Evolutionary conservation across 1,284 basidiomycete species (phyloP), one percentile per base, ranked within the genome.

Genomic region (Entoloma clypeatum): DNA sequence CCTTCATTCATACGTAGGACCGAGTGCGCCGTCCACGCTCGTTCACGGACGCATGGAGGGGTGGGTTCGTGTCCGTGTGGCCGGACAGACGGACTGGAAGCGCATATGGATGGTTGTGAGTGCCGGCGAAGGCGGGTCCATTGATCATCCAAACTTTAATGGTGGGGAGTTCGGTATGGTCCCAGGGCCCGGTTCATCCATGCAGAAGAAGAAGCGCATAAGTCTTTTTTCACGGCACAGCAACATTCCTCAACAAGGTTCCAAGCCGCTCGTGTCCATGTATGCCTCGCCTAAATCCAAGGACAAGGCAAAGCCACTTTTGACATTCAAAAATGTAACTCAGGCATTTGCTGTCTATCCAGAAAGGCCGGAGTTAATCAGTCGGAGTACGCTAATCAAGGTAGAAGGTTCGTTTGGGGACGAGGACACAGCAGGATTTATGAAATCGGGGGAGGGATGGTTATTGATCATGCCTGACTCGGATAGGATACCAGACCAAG

Each of bases 21-120:
- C 77, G 41, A 80, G 86, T 49, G 70, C 79, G 1, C 76, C 74
- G 5, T 72, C 79, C 0, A 79, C 86, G 1, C 72, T 94, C 2
- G 61, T 75, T 9, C 77, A 78, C 36, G 88, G 90, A 8, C 78
- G 76, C 47, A 78, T 93, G 69, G 94, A 98, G 61, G 94, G 94
- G 3, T 95, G 91, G 89, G 88, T 93, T 27, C 81, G 88, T 50
- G 80, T 94, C 18, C 83, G 96, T 30, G 76, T 97, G 36, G 90
- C 94, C 36, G 94, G 94, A 11, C 91, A 94, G 54, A 95, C 90
- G 1, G 92, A 97, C 53, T 99, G 95, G 95, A 92, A 92, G 56
- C 78, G 81, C 36, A 75, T 94, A 41, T 99, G 92, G 89, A 81
- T 93, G 71, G 79, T 87, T 5, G 70, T 97, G 10, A 72, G 64